Evolutionary conservation across 106 monocot genomes (phyloP).

Genomic region (Dioscorea zingiberensis): DNA sequence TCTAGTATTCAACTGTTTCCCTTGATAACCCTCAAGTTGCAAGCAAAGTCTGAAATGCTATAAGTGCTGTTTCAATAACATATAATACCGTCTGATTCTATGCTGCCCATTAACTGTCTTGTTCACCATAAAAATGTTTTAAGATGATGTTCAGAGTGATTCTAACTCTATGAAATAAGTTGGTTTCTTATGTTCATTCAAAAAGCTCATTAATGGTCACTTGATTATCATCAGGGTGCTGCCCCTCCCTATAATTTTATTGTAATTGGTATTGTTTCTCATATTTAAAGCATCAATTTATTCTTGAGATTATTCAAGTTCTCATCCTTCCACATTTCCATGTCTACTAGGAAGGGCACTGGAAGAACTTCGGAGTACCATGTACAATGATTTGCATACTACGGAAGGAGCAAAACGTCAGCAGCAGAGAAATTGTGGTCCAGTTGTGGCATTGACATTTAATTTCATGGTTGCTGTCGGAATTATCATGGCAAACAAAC

Average conservation of each 20-base stretch:
- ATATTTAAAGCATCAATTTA: too few relatives aligned
- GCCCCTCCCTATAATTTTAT: neutral
- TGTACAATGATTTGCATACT: slow-evolving; percentile 77
- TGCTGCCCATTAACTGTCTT: too few relatives aligned
- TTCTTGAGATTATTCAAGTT: too few relatives aligned
- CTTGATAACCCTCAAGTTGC: too few relatives aligned
- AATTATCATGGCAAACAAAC: slow-evolving; percentile 91
- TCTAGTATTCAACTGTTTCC: too few relatives aligned
- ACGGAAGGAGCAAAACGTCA: slow-evolving; percentile 86
- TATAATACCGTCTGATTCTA: too few relatives aligned
- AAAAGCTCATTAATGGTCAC: too few relatives aligned
- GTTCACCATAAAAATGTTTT: too few relatives aligned
- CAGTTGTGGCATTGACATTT: slow-evolving; percentile 69
- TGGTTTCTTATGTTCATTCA: neutral
- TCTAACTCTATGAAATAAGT: neutral
- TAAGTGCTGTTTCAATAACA: too few relatives aligned
- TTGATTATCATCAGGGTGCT: too few relatives aligned
- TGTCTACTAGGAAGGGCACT: slow-evolving; percentile 54
- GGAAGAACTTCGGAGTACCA: slow-evolving; percentile 63
- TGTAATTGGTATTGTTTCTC: neutral
- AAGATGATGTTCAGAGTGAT: neutral
- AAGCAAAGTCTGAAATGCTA: too few relatives aligned
- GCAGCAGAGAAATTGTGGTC: slow-evolving; percentile 79
- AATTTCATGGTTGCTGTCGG: slow-evolving; percentile 88
- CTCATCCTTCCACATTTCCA: too few relatives aligned